A percentile compares a stretch with the other conserved stretches of the same genome.
These are phyloP conservation scores for Sphaerobolus stellatus DNA, from an alignment of 1,284 basidiomycete species.

Conservation along the genomic window DNA sequence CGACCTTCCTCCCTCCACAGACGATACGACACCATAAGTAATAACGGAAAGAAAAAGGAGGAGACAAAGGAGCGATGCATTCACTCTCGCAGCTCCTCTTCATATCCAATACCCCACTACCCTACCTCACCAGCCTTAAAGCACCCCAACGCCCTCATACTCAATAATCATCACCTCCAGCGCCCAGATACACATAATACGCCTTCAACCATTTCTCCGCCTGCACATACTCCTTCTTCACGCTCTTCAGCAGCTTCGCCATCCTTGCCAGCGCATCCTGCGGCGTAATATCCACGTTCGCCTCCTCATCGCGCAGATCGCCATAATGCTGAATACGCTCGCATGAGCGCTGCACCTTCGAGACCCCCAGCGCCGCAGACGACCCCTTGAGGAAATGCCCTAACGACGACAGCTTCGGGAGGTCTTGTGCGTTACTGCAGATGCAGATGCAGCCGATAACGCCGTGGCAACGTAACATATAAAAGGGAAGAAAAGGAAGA, in stretches of 20 bases:
- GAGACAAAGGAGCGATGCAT: no score
- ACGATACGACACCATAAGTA: no score
- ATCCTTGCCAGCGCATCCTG: constrained; percentile 69
- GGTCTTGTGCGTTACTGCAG: constrained; percentile 54
- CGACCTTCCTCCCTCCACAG: no score
- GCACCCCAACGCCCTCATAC: no score
- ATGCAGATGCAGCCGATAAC: constrained; percentile 11
- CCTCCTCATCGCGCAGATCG: constrained; percentile 52
- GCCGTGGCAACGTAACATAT: constrained; percentile 16
- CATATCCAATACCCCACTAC: no score
- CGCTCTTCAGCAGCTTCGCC: constrained; percentile 46
- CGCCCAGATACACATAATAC: no score
- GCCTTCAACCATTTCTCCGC: constrained; percentile 56
- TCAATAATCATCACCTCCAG: no score
- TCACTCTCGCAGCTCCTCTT: no score
- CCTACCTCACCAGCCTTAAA: no score
- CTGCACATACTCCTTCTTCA: constrained; percentile 56
- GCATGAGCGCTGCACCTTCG: constrained; percentile 78
- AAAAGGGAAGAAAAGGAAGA: constrained; percentile 6
- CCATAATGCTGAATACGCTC: constrained; percentile 91
- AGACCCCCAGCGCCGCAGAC: constrained; percentile 85
- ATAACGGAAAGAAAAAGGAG: no score
- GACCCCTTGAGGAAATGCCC: constrained; percentile 96
- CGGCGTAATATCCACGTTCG: constrained; percentile 44
- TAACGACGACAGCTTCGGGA: constrained; percentile 66